A percentile compares a stretch with the other conserved stretches of the same genome.
phyloP scores from a whole-genome alignment of 2,329 filamentous ascomycete species.

The Botrytis squamosa region DNA sequence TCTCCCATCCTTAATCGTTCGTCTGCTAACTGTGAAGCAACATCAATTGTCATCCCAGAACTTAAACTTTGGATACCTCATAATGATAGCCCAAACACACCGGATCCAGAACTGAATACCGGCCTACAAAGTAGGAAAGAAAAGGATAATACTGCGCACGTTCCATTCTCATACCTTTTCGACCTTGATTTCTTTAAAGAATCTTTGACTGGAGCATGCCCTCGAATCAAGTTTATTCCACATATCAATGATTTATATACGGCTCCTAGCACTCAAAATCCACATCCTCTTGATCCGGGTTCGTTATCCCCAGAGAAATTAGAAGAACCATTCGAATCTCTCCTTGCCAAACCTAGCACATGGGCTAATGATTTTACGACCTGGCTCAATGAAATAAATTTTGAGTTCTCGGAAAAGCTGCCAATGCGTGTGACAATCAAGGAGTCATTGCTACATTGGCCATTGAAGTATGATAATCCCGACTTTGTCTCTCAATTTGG shows the following conservation, averaged over 20 bases:
- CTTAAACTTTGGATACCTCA: conserved; percentile 21
- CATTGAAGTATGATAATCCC: conserved; percentile 28
- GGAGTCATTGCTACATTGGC: conserved; percentile 30
- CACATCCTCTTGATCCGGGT: conserved; percentile 6
- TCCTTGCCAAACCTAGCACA: conserved; percentile 24
- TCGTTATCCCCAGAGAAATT: conserved; percentile 5
- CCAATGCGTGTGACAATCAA: conserved; percentile 32
- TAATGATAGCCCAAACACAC: conserved; percentile 3
- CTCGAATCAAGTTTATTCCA: conserved; percentile 25
- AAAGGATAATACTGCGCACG: conserved; percentile 15
- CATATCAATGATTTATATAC: conserved; percentile 27
- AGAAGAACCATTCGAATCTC: conserved; percentile 13
- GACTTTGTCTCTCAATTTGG: conserved; percentile 30
- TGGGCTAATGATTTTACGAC: conserved; percentile 32
- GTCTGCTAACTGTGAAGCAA: conserved; percentile 15
- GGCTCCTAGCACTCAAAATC: conserved; percentile 23
- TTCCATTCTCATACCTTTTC: conserved; percentile 32
- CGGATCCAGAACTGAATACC: background rate
- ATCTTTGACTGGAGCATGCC: conserved; percentile 27
- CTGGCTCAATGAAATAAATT: conserved; percentile 31
- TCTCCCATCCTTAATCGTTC: background rate
- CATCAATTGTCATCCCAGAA: conserved; percentile 17
- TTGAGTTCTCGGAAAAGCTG: conserved; percentile 24
- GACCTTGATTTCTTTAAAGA: conserved; percentile 30
- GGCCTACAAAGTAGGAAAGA: conserved; percentile 19